Evolutionary conservation across 306 rosid genomes (phyloP), one percentile per base, ranked within the genome.

Genomic region (Trifolium pratense): DNA sequence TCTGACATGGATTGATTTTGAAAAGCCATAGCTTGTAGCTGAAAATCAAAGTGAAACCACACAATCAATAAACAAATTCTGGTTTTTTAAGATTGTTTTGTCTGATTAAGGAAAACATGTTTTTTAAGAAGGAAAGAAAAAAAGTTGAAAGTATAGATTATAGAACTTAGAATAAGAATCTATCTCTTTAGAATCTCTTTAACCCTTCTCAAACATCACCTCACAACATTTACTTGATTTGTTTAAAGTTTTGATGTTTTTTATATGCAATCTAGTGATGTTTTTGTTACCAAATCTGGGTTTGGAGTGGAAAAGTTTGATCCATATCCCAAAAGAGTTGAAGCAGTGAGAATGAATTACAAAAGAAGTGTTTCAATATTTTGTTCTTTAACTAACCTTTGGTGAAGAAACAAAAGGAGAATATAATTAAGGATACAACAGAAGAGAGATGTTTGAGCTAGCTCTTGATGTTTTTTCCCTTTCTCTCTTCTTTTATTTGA

Each of bases 11-110:
- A 75, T 62, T 82, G 84, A 76, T 83, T 80, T 64, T 84, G 89
- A 72, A 78, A 90, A 46, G 76, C 91, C 96, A 92, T 92, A 14
- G 36, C 55, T 72, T 68, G 20, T 81, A 72, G 63, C 89, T 89
- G 82, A 77, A 52, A 58, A 58, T 58, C 64, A 60, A 4, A 36
- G 7, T 9, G 5, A 62, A 36, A 62, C 23, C 17, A 62, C 3
- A n/a, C 20, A 40, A 78, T 80, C 70, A 80, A 61, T 12, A 61
- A 68, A 42, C 6, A 39, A 71, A 48, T 48, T 6, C 16, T 46
- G 36, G 61, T 40, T 10, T 59, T 70, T 42, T 37, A 15, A 42
- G 31, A 49, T 75, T 31, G 78, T 60, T 79, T 61, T 74, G 43
- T 80, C 1, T 67, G 66, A 71, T 37, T 56, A 63, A 3, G 70